Base-by-base conservation (phyloP, 768 basidiomycete genomes). In the Dendrothele bispora region DNA sequence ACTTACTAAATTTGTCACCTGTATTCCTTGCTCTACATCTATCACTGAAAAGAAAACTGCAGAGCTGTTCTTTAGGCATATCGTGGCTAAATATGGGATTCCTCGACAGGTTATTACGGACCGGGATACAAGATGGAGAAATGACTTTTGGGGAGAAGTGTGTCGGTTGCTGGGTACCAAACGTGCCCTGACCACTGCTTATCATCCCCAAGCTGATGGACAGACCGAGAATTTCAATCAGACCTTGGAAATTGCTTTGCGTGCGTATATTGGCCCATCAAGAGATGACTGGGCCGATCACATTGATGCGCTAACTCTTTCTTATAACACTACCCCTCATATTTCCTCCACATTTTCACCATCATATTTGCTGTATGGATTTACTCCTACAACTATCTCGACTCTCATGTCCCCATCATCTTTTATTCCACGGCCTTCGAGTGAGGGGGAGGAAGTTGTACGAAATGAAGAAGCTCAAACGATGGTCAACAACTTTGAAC, bases 151-250 rank as follows among this genome's bases (percentile, higher is more conserved):
- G 61, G 51, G 53, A 48, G 48, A 54, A 21, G 42, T 65, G 2
- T 46, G 55, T 11, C 21, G 41, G 1, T 3, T 29, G 2, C 47
- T 66, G 14, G 61, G 59, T 0, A 50, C 55, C 4, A 22, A 45
- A 1, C 45, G 50, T 39, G 53, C 51, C 3, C 38, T 69, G 0
- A 63, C 71, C 1, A 66, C 67, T 0, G 51, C 64, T 0, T 61
- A 69, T 39, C 73, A 74, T 47, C 71, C 68, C 0, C 68, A 73
- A 49, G 62, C 68, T 0, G 64, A 75, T 49, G 66, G 70, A 1
- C 67, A 70, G 27, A 65, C 61, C 0, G 63, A 71, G 53, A 51
- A 56, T 11, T 37, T 65, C 0, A 69, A 68, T 38, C 58, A 58
- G 2, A 54, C 42, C 2, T 50, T 68, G 1, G 63, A 68, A 50